Evolutionary conservation across 2,329 filamentous ascomycete species (phyloP).

Genomic region (Penicillium janthinellum): DNA sequence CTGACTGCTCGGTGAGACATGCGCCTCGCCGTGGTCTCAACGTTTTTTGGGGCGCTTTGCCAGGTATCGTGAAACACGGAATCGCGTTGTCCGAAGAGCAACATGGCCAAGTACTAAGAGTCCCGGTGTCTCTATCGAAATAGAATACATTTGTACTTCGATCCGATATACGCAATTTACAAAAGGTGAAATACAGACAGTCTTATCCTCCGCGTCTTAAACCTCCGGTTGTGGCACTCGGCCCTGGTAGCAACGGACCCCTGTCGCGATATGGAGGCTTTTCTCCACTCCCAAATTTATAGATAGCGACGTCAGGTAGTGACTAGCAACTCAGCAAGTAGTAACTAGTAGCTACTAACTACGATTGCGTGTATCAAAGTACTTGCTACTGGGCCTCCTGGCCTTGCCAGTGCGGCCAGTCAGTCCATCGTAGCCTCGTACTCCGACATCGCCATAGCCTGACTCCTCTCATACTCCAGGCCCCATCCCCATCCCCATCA

Average conservation of each 20-base stretch:
- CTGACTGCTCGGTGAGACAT: constrained; percentile 18
- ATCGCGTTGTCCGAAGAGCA: constrained; percentile 8
- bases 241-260: background rate
- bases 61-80: constrained; percentile 20
- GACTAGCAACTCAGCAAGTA: no score
- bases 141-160: background rate
- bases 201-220: background rate
- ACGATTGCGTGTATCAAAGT: background rate
- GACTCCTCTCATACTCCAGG: background rate
- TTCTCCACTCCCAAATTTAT: background rate
- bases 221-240: background rate
- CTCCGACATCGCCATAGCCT: background rate
- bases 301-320: background rate
- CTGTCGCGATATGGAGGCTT: background rate
- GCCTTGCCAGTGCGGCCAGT: background rate
- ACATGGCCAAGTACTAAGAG: background rate
- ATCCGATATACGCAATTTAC: background rate
- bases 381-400: background rate
- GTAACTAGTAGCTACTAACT: background rate
- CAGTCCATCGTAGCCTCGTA: background rate
- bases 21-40: constrained; percentile 13
- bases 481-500: background rate
- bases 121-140: background rate
- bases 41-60: constrained; percentile 11
- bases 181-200: background rate